Conservation (phyloP, 805 yeast species). For the Wickerhamomyces bovis region DNA sequence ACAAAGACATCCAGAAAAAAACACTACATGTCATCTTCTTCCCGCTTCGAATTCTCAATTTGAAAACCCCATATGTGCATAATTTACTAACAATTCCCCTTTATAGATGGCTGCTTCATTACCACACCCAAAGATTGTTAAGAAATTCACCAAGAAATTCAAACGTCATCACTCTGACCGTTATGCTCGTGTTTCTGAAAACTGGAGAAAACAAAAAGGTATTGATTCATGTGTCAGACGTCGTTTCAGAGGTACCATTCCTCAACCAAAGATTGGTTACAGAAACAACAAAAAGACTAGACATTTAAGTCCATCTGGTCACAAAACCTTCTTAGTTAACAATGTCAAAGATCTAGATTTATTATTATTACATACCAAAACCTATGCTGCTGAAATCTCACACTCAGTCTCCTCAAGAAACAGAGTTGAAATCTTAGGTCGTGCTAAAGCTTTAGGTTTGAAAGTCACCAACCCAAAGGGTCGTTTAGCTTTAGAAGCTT, state of each 20-base stretch:
- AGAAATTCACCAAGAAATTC: constrained; percentile 98
- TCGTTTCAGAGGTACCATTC: constrained; percentile 98
- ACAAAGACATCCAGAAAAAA: neutral
- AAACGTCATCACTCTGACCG: constrained; percentile 99
- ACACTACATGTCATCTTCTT: neutral
- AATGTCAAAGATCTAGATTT: constrained; percentile 93
- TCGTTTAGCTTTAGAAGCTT: constrained; percentile 97
- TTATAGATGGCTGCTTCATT: constrained; percentile 91
- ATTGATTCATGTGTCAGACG: constrained; percentile 99
- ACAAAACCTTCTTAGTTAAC: constrained; percentile 92
- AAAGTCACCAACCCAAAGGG: constrained; percentile 99
- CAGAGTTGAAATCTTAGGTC: constrained; percentile 93
- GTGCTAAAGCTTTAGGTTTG: constrained; percentile 97
- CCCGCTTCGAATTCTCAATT: neutral
- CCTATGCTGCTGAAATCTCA: constrained; percentile 99
- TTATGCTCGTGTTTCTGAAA: constrained; percentile 95
- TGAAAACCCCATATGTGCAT: neutral
- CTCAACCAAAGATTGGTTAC: constrained; percentile 99
- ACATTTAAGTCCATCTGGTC: constrained; percentile 94
- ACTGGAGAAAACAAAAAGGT: constrained; percentile 99
- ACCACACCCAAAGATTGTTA: constrained; percentile 99
- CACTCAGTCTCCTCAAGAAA: constrained; percentile 97
- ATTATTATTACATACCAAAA: constrained; percentile 92
- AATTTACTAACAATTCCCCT: constrained; percentile 22
- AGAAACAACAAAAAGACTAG: constrained; percentile 99